Evolutionary conservation across 768 basidiomycete species (phyloP), one percentile per base, ranked within the genome.

Genomic region (Rhodocollybia butyracea): DNA sequence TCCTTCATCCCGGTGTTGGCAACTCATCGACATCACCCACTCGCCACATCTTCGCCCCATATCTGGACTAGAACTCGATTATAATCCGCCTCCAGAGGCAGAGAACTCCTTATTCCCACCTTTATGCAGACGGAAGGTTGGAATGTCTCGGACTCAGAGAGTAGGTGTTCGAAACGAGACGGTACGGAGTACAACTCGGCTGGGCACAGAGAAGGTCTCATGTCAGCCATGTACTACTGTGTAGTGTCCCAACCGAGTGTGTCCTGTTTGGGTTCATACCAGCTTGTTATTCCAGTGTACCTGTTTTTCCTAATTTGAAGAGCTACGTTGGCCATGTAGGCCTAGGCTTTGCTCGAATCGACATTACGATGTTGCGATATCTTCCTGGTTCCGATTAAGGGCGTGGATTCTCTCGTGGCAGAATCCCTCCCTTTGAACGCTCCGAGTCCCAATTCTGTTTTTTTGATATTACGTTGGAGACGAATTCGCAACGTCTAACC

Each of bases 41-140:
- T 50, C 69, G 0, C 60, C 64, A 11, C 65, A 67, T 3, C 68
- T 80, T n/a, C 71, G 68, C 13, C 64, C 67, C n/a, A 64, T 80
- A n/a, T 45, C 67, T 80, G 47, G 78, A 79, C 61, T 74, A 69
- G 63, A 73, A 59, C 1, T 73, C 72, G 19, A 70, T 73, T 42
- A 69, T 76, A n/a, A 70, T 76, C 61, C 65, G 65, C 17, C 40
- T 69, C 62, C 48, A 60, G 60, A 41, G 6, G 56, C 13, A 41
- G 1, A 58, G 0, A 51, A 41, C 21, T 60, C 56, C 55, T 61
- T 58, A 46, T 59, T 53, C 63, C 51, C 34, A 21, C 61, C 56
- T 40, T 58, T 43, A 30, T 39, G 10, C 54, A n/a, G n/a, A n/a
- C n/a, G n/a, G n/a, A n/a, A n/a, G n/a, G n/a, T n/a, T n/a, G n/a